Evolutionary conservation across 2,329 filamentous ascomycete species (phyloP), one percentile per base, ranked within the genome.

Genomic region (Plenodomus biglobosus): DNA sequence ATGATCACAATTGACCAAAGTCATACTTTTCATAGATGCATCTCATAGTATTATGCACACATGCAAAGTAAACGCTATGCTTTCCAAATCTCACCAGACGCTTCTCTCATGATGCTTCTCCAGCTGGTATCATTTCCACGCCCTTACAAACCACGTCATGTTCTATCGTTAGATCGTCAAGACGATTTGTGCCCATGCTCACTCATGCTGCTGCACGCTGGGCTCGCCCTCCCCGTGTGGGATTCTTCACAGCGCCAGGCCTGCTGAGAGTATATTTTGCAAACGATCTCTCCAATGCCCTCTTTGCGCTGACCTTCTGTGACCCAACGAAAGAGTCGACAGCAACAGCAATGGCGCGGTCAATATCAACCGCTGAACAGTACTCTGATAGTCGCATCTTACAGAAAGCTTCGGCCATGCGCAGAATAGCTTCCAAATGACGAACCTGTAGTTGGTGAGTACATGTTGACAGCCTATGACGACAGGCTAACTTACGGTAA

Each of bases 381-480:
- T 96, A 97, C 59, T 99, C 94, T 0, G 89, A 94, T n/a, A 99
- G 79, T 13, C 94, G 87, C 94, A 99, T 99, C 67, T 95, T 92
- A 74, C 89, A 95, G 76, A 99, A 99, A 0, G 92, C 78, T 72
- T 99, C 94, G 48, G 86, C 86, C 66, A 95, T 95, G 67, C 94
- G 90, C 77, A 99, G 95, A 66, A 97, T 96, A 54, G 92, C 92
- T 80, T 99, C 94, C 27, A 99, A 79, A 76, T 99, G 94, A 78
- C 94, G 92, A 57, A 96, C 90, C 91, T 96, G 58, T 18, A 10
- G n/a, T 36, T 44, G 13, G 42, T 66, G 43, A 69, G 56, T 35
- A 40, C 18, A 8, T 42, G 15, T 1, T 46, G 18, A 6, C 20
- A 6, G 11, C 30, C 34, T 3, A 7, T 11, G 38, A 13, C 8